Base-by-base conservation (phyloP, 2,329 filamentous ascomycete genomes). In the Fusarium secorum region DNA sequence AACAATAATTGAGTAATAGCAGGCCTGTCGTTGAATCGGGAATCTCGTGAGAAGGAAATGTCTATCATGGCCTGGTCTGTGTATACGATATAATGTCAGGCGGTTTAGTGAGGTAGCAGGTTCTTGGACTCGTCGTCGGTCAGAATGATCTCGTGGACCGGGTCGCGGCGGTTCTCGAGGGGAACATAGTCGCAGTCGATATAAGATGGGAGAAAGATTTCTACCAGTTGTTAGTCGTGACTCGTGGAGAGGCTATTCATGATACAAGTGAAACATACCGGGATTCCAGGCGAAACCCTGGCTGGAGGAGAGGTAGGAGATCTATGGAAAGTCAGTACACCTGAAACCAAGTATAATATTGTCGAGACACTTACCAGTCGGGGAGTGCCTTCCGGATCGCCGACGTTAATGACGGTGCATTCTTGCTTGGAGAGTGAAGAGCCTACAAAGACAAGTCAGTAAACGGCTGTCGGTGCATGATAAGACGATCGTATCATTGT, bases 221-320 rank as follows among this genome's bases (percentile, higher is more conserved):
- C 92, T 91, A 70, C 28, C 59, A 22, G 11, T 4, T n/a, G 32
- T 63, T 33, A 60, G 66, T 71, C 35, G 73, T 60, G n/a, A 10
- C 46, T 24, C 11, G 28, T 11, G 15, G 28, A 26, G 33, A 18
- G 39, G 18, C 24, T 22, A 41, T 39, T 42, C n/a, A 55, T 42
- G 42, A 51, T 49, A 44, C 28, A 32, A 42, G 39, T 11, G 22
- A 24, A 28, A 73, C 81, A 56, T 82, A 91, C 90, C 90, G 79
- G 92, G 92, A 80, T 95, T 95, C 92, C 92, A 95, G 67, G 90
- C 89, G 77, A 94, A 95, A 62, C 92, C 92, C 81, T 95, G 92
- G 76, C 90, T 92, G 10, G 90, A 91, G 67, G 92, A 90, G 54
- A 95, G 88, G 79, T 93, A 95, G 26, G 91, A 93, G 71, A 95